Base-by-base conservation (phyloP, 305 asterid species). In the Ajuga reptans region DNA sequence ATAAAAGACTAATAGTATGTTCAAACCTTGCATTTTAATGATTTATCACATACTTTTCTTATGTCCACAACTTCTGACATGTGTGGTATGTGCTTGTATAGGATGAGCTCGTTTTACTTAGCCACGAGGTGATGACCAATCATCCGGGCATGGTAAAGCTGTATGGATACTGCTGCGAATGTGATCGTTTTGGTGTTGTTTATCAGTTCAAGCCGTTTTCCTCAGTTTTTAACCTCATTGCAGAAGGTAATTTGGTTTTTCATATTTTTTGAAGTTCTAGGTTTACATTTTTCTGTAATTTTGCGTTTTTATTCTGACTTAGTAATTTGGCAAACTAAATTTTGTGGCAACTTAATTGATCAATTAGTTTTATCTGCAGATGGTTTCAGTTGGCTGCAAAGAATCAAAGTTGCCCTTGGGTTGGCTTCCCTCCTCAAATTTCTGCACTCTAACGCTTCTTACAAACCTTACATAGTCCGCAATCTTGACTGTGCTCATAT, bases 401-500 rank as follows among this genome's bases (percentile, higher is more conserved):
- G 67, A 41, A 42, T 61, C 52, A 61, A 61, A 18, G 67, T 42
- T 11, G 37, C 53, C 53, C 34, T 62, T 5, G 27, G 3, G 10
- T 9, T 62, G 6, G 68, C 68, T 43, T 24, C 39, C 15, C 39
- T 60, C 33, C 66, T 60, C 52, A 9, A 39, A 6, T 37, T 17
- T 60, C 52, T 60, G 66, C 66, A 60, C 51, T 8, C 51, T 5
- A 61, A 11, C 9, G 0, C 8, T 43, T 7, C 54, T 21, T 21
- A n/a, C 56, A 43, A 21, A n/a, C 55, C 55, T 24, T 63, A 21
- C 24, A 12, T 31, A 6, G 42, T 62, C 24, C 65, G 54, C 68
- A 62, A 62, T 36, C 68, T 62, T 42, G 68, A 61, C 31, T 42
- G 24, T 61, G 53, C 68, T 41, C 68, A 61, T 61, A 14, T 61